Conservation (phyloP, 192 early-diverging fungal species). For the Coemansia sp. region DNA sequence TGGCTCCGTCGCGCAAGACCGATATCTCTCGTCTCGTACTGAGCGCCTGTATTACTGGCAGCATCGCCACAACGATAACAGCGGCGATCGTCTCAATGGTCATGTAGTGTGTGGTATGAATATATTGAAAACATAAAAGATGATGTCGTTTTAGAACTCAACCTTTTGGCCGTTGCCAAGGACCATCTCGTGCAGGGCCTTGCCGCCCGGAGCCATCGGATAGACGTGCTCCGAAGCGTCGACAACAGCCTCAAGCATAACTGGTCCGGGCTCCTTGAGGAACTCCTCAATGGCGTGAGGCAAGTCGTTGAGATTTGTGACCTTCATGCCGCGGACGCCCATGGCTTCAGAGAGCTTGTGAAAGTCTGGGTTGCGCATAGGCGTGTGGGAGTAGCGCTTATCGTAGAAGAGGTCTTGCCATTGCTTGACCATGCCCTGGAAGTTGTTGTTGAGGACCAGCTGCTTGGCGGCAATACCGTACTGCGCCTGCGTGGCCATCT, state of each 20-base stretch:
- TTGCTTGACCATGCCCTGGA: conserved; percentile 98
- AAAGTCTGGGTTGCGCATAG: conserved; percentile 98
- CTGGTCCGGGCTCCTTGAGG: conserved; percentile 77
- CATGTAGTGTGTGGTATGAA: conserved; percentile 14
- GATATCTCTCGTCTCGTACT: conserved; percentile 74
- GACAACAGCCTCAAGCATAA: conserved; percentile 89
- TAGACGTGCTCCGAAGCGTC: conserved; percentile 92
- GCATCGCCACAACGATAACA: conserved; percentile 75
- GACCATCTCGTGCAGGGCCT: conserved; percentile 89
- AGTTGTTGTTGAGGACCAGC: conserved; percentile 96
- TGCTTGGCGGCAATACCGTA: conserved; percentile 98
- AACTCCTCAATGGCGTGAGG: conserved; percentile 88
- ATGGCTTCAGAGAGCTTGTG: conserved; percentile 96
- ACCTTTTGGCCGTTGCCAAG: conserved; percentile 53
- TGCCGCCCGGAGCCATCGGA: conserved; percentile 97
- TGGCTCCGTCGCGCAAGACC: conserved; percentile 69
- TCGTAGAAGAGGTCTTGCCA: conserved; percentile 98
- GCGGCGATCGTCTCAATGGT: conserved; percentile 82
- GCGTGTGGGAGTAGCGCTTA: conserved; percentile 91
- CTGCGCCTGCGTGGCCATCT: conserved; percentile 95
- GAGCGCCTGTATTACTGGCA: conserved; percentile 79
- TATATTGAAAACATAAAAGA: neutral
- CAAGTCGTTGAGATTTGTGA: conserved; percentile 81
- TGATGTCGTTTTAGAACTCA: conserved; percentile 18
- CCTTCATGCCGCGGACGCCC: conserved; percentile 87